Conservation (phyloP, 306 rosid species). For the Dicorynia guianensis region DNA sequence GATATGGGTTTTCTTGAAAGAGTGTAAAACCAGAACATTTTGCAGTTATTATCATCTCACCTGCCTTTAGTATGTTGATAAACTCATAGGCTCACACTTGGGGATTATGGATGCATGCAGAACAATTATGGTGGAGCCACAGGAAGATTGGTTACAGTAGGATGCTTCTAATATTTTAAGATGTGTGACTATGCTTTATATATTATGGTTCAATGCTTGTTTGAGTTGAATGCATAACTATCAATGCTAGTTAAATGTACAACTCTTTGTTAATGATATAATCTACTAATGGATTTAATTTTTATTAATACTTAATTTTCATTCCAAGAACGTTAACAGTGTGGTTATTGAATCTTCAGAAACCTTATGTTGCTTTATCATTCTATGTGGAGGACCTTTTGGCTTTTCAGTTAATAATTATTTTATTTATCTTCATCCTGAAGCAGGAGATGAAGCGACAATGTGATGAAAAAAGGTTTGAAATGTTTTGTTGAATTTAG, state of each 20-base stretch:
- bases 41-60: constrained; percentile 13
- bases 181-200: not conserved
- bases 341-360: constrained; percentile 14
- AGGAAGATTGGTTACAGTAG: constrained; percentile 13
- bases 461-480: constrained; percentile 95
- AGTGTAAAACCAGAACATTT: not conserved
- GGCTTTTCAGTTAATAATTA: constrained; percentile 22
- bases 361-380: constrained; percentile 6
- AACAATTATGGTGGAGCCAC: not conserved
- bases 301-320: not conserved
- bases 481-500: constrained; percentile 27
- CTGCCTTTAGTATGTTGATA: constrained; percentile 25
- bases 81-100: constrained; percentile 10
- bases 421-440: constrained; percentile 42
- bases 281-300: constrained; percentile 15
- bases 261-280: constrained; percentile 20
- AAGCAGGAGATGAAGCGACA: constrained; percentile 98
- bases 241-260: constrained; percentile 1
- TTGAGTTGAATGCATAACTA: constrained; percentile 14
- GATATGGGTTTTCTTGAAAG: constrained; percentile 11
- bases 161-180: constrained; percentile 35
- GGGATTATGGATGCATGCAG: constrained; percentile 13
- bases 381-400: constrained; percentile 28
- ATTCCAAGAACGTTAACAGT: not conserved
- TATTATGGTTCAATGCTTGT: constrained; percentile 3